Conservation (phyloP, 441 rosid genomes). For the Adansonia gregorii region DNA sequence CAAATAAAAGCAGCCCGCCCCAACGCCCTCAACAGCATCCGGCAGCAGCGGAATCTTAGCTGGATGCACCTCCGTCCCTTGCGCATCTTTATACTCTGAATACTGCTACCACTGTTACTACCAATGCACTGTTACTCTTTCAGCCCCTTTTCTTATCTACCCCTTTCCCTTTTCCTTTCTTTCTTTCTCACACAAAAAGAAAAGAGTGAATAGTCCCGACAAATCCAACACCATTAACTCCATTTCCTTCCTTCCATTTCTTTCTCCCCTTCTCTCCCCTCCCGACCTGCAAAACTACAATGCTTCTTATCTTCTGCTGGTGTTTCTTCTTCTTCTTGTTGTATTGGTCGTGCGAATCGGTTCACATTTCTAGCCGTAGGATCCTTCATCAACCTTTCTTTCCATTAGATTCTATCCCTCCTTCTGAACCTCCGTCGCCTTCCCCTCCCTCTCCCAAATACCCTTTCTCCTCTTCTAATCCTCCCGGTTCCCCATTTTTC, state of each 20-base stretch:
- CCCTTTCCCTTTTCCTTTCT: neutral
- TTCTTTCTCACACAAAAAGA: constrained; percentile 3
- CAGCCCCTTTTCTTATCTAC: too few relatives aligned
- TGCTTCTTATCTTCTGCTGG: neutral
- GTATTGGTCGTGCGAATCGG: constrained; percentile 21
- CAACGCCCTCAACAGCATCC: constrained; percentile 16
- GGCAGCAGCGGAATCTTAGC: constrained; percentile 58
- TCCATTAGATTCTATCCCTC: constrained; percentile 45
- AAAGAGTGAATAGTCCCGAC: neutral
- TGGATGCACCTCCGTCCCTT: constrained; percentile 43
- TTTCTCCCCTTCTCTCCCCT: neutral
- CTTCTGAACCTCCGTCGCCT: constrained; percentile 44
- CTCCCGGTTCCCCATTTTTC: constrained; percentile 55
- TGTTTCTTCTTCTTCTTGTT: constrained; percentile 13
- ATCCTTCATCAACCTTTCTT: constrained; percentile 71
- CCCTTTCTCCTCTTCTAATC: constrained; percentile 47
- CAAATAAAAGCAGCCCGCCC: constrained; percentile 24
- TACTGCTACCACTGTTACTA: neutral
- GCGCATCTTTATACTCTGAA: neutral
- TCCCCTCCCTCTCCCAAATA: constrained; percentile 45
- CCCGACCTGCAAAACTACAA: neutral
- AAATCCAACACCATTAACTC: neutral
- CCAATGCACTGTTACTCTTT: too few relatives aligned
- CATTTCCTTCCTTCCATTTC: neutral
- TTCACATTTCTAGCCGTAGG: constrained; percentile 48